Conservation (phyloP, 2,329 filamentous ascomycete genomes). For the Colletotrichum magnum region DNA sequence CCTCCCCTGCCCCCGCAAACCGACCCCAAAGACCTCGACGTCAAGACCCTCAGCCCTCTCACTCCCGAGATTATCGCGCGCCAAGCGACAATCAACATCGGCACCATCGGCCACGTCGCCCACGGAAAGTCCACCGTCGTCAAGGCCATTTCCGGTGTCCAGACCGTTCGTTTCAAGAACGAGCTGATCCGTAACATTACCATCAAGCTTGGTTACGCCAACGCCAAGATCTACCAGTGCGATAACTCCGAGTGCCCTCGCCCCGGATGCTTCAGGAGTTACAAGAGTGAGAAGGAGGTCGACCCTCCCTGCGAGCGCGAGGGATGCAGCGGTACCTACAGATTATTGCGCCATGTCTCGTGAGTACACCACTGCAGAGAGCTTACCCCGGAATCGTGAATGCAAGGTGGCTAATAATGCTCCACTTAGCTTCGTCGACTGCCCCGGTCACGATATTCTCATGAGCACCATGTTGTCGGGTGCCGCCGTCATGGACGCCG, state of each 20-base stretch:
- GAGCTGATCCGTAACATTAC: conserved; percentile 99
- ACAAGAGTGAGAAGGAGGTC: conserved; percentile 99
- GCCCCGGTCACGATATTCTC: conserved; percentile 99
- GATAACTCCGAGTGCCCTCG: conserved; percentile 92
- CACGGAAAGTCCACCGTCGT: conserved; percentile 99
- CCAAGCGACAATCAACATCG: conserved; percentile 99
- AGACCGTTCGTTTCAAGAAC: conserved; percentile 99
- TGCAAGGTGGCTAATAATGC: conserved; percentile 44
- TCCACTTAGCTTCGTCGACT: conserved; percentile 87
- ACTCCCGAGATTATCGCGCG: conserved; percentile 97
- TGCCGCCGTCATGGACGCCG: conserved; percentile 99
- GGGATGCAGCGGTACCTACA: conserved; percentile 89
- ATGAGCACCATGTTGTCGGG: conserved; percentile 99
- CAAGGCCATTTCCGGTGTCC: conserved; percentile 98
- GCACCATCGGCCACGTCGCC: conserved; percentile 97
- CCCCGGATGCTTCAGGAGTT: conserved; percentile 95
- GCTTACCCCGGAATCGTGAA: conserved; percentile 28
- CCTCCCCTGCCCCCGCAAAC: conserved; percentile 85
- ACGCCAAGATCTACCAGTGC: conserved; percentile 99
- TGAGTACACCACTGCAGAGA: conserved; percentile 64
- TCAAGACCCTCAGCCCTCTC: conserved; percentile 83
- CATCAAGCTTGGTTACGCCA: conserved; percentile 99
- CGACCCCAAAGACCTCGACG: conserved; percentile 89
- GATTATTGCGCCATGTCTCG: conserved; percentile 92
- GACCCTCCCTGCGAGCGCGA: conserved; percentile 96